Conservation (phyloP, 1,139 yeast species). For the Arxiozyma slooffiae region DNA sequence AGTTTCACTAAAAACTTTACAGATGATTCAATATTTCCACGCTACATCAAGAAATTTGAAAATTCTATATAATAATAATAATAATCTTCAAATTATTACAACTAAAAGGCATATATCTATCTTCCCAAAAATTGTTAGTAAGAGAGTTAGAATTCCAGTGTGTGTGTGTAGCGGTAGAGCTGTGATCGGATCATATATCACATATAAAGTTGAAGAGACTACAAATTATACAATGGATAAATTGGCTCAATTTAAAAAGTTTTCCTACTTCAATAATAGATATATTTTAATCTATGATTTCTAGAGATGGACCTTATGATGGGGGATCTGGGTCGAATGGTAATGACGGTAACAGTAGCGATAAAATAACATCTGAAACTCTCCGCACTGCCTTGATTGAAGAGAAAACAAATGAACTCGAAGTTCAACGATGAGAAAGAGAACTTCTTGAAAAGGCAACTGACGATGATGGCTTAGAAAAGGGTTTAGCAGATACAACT, state of each 20-base stretch:
- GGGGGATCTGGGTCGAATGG: conserved; percentile 7
- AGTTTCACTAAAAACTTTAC: conserved; percentile 15
- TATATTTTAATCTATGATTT: conserved; percentile 25
- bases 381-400: conserved; percentile 33
- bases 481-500: conserved; percentile 42
- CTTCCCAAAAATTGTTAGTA: conserved; percentile 46
- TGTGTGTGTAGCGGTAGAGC: conserved; percentile 85
- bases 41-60: conserved; percentile 3
- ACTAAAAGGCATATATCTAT: conserved; percentile 29
- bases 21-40: conserved; percentile 13
- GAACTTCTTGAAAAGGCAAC: conserved; percentile 25
- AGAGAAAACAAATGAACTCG: conserved; percentile 22
- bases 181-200: conserved; percentile 88
- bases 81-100: conserved; percentile 6
- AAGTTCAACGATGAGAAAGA: conserved; percentile 4
- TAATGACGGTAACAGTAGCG: conserved; percentile 20
- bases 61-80: conserved; percentile 2
- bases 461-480: conserved; percentile 35
- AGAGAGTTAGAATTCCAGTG: conserved; percentile 57
- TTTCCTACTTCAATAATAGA: conserved; percentile 34
- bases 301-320: conserved; percentile 21
- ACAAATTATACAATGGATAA: conserved; percentile 60
- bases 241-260: conserved; percentile 49
- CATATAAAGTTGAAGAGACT: conserved; percentile 86
- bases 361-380: conserved; percentile 32